These are phyloP conservation scores for Debaryomyces udenii DNA, from an alignment of 1,139 yeast genomes.

Conservation along the genomic window DNA sequence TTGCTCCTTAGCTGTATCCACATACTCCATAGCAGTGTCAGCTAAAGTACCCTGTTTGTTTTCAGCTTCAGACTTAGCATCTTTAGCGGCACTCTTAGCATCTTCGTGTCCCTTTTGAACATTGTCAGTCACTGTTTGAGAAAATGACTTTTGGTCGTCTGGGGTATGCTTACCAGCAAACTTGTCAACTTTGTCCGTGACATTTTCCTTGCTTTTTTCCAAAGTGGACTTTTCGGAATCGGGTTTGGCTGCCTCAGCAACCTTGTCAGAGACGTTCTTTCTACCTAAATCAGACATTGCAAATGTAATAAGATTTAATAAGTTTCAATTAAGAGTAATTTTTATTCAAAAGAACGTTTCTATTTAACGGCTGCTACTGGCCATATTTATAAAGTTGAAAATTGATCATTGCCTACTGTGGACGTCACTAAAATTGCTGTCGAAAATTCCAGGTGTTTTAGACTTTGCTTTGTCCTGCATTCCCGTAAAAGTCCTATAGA, in stretches of 20 bases:
- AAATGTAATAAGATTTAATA: neutral
- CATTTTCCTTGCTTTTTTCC: constrained; percentile 72
- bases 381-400: constrained; percentile 6
- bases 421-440: constrained; percentile 3
- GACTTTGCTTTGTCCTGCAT: neutral
- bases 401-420: neutral
- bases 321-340: no score
- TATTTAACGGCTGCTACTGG: neutral
- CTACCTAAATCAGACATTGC: constrained; percentile 77
- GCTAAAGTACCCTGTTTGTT: constrained; percentile 39
- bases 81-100: constrained; percentile 39
- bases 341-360: no score
- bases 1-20: constrained; percentile 64
- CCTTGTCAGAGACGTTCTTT: constrained; percentile 72
- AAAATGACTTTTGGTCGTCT: constrained; percentile 63
- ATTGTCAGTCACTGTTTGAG: constrained; percentile 68
- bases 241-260: constrained; percentile 69
- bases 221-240: constrained; percentile 65
- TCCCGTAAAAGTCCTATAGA: no score
- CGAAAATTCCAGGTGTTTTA: constrained; percentile 5
- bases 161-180: constrained; percentile 62
- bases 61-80: constrained; percentile 39
- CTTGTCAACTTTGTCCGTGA: constrained; percentile 67
- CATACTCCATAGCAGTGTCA: constrained; percentile 63
- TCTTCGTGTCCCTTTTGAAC: constrained; percentile 53